phyloP scores from a whole-genome alignment of 352 stramenopile species.

The Phytophthora aleatoria region DNA sequence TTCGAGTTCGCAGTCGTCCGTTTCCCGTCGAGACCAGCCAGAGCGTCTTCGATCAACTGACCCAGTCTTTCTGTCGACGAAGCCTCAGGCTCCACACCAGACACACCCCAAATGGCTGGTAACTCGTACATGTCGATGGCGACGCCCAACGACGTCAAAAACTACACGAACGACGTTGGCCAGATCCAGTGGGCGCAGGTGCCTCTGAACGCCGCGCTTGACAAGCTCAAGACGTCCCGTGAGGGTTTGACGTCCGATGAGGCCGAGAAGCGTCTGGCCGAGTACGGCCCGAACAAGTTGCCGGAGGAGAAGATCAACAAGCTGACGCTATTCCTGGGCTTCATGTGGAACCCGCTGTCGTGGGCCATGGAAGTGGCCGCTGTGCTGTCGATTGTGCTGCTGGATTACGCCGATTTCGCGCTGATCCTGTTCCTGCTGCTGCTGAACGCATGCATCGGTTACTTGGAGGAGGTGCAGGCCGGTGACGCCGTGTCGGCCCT shows the following conservation, averaged over 20 bases:
- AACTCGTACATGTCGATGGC: slow-evolving; percentile 82
- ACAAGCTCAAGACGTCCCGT: slow-evolving; percentile 80
- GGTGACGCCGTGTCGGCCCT: slow-evolving; percentile 88
- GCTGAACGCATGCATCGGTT: slow-evolving; percentile 77
- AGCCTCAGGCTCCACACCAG: slow-evolving; percentile 28
- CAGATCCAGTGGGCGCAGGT: slow-evolving; percentile 79
- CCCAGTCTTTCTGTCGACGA: slow-evolving; percentile 16
- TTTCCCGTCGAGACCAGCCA: slow-evolving; percentile 26
- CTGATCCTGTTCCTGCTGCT: slow-evolving; percentile 76
- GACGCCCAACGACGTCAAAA: slow-evolving; percentile 79
- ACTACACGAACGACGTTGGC: slow-evolving; percentile 79
- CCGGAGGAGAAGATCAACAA: slow-evolving; percentile 82
- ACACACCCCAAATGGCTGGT: slow-evolving; percentile 54
- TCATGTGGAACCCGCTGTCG: slow-evolving; percentile 87
- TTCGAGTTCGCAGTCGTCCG: slow-evolving; percentile 22
- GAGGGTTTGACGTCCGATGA: slow-evolving; percentile 78
- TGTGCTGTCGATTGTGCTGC: slow-evolving; percentile 73
- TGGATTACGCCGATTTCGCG: slow-evolving; percentile 80
- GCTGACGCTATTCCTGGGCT: slow-evolving; percentile 74
- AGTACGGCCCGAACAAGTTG: slow-evolving; percentile 86
- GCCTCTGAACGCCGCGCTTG: slow-evolving; percentile 77
- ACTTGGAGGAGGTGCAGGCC: slow-evolving; percentile 87
- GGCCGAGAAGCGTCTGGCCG: slow-evolving; percentile 68
- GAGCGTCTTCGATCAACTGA: slow-evolving; percentile 21
- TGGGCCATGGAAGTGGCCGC: slow-evolving; percentile 83